phyloP scores from a whole-genome alignment of 768 basidiomycete genomes.

The Kwoniella botswanensis region DNA sequence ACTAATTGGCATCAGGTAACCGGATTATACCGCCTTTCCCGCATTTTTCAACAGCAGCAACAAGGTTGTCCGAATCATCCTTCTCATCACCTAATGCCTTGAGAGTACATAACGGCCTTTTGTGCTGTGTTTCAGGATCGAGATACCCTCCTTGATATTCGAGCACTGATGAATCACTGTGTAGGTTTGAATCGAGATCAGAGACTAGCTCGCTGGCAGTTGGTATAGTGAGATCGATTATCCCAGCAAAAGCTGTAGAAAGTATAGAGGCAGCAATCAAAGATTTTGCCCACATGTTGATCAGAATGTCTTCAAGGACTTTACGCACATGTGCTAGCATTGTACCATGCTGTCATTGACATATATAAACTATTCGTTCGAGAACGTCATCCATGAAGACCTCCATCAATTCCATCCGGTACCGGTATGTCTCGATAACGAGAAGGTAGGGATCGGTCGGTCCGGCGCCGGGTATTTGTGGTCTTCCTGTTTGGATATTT shows the following conservation, averaged over 20 bases:
- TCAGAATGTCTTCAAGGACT: too few relatives aligned
- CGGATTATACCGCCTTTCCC: conserved; percentile 29
- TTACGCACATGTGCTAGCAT: too few relatives aligned
- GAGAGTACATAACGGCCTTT: conserved; percentile 24
- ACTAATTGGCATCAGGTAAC: conserved; percentile 55
- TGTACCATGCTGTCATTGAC: too few relatives aligned
- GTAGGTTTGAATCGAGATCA: conserved; percentile 4
- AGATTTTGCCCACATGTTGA: conserved; percentile 1
- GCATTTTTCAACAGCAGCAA: conserved; percentile 21
- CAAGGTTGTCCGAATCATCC: conserved; percentile 41
- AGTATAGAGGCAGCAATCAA: conserved; percentile 3
- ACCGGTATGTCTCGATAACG: neutral
- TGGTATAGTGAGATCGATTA: conserved; percentile 12
- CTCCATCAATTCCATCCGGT: neutral
- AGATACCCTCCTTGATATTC: conserved; percentile 3
- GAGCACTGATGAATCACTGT: conserved; percentile 1
- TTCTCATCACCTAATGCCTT: conserved; percentile 29
- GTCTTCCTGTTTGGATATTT: neutral
- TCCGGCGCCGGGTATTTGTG: conserved; percentile 7
- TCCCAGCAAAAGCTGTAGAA: neutral
- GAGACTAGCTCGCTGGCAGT: conserved; percentile 13
- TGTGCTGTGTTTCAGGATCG: conserved; percentile 5
- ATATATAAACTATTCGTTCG: too few relatives aligned
- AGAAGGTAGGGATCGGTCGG: neutral
- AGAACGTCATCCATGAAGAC: neutral